Evolutionary conservation across 2,329 filamentous ascomycete genomes (phyloP).

Genomic region (Colletotrichum caudatum): DNA sequence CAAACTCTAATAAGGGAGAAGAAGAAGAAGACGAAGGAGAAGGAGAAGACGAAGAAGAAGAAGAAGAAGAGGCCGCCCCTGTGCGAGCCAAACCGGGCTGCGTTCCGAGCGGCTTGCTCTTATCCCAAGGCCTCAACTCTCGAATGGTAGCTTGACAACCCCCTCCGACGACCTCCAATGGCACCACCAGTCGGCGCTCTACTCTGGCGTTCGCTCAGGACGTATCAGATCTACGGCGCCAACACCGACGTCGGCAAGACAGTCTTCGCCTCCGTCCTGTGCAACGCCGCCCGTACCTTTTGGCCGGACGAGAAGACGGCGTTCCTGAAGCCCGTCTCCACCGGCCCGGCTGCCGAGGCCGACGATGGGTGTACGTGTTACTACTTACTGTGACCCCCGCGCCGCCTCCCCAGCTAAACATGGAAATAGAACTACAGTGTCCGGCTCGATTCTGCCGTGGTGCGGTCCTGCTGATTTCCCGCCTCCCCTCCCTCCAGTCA

Average conservation of each 20-base stretch:
- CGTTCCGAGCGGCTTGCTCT: background rate
- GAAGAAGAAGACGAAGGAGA: too few relatives aligned
- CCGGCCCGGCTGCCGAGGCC: constrained; percentile 75
- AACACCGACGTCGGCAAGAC: constrained; percentile 91
- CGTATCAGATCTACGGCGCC: constrained; percentile 83
- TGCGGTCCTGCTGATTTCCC: constrained; percentile 8
- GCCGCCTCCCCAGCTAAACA: background rate
- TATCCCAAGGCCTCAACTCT: background rate
- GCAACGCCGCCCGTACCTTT: constrained; percentile 67
- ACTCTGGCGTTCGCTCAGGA: constrained; percentile 76
- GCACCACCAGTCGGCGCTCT: constrained; percentile 67
- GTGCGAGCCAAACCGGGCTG: background rate
- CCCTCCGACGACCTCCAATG: constrained; percentile 46
- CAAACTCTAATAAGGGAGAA: background rate
- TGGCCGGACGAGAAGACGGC: constrained; percentile 62
- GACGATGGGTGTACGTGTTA: constrained; percentile 71
- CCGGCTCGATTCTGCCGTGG: background rate
- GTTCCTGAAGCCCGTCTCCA: constrained; percentile 87
- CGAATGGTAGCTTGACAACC: constrained; percentile 8
- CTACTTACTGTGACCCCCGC: background rate
- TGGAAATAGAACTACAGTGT: constrained; percentile 9
- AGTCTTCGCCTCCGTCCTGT: constrained; percentile 79
- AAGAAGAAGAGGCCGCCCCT: background rate
- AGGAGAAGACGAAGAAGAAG: too few relatives aligned
- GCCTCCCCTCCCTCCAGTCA: constrained; percentile 61